Evolutionary conservation across 108 stramenopile genomes (phyloP), one percentile per base, ranked within the genome.

Genomic region (Nitzschia sp.): DNA sequence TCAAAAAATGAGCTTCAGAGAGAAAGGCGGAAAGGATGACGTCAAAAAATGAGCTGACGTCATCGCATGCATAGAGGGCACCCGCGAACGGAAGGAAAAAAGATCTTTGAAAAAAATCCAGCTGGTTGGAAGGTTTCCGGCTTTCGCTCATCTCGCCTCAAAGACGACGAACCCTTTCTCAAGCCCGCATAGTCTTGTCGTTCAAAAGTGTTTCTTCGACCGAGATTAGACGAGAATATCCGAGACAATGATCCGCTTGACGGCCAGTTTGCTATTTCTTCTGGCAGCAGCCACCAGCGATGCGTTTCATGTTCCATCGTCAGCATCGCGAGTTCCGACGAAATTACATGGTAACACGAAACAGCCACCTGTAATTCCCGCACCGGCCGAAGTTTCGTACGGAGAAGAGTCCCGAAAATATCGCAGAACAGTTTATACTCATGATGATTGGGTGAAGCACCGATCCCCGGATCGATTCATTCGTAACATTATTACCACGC

Each of bases 401-500:
- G 85, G 79, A 42, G 84, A 83, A 64, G 71, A 58, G 34, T 59
- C 65, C 35, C 71, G 82, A n/a, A 81, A 80, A 34, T 87, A 74
- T 71, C 84, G 89, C 38, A 82, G 89, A 4, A 90, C 89, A 2
- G 89, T 90, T 24, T 90, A 87, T 68, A 75, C 82, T 2, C 86
- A 90, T 59, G 80, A 83, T 1, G 86, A 90, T 51, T 90, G 89
- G 89, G 71, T 77, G 8, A 83, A 83, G 57, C 86, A 87, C 59
- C 84, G 89, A 31, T 66, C 72, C 18, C 71, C 80, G 13, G 81
- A 87, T 63, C 84, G 89, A 38, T 91, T 88, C 72, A 29, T 82
- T 25, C 63, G 74, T 3, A 73, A 91, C 61, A 34, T 91, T 3
- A 26, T 49, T 6, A 61, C 80, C 54, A 82, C 85, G 51, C 35